These are phyloP conservation scores for Erigeron canadensis DNA, from an alignment of 129 eudicot genomes.

Conservation along the genomic window DNA sequence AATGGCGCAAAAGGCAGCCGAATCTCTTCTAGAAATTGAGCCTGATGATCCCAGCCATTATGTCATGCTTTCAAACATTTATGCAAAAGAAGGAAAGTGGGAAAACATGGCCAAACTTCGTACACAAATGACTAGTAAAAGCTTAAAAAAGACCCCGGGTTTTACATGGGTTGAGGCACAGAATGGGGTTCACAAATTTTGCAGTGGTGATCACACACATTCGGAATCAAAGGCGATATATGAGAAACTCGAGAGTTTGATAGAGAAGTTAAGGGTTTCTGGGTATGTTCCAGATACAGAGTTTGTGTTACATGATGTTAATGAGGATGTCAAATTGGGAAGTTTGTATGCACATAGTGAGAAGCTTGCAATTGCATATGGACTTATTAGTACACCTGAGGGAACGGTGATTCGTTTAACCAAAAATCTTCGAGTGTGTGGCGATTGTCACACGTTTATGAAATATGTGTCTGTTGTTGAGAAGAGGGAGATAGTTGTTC, in stretches of 20 bases:
- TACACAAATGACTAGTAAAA: constrained; percentile 44
- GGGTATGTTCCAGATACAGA: constrained; percentile 79
- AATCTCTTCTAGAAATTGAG: constrained; percentile 51
- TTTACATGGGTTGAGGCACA: constrained; percentile 73
- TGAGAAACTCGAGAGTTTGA: constrained; percentile 44
- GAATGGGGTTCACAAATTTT: constrained; percentile 39
- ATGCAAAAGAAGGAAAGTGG: constrained; percentile 71
- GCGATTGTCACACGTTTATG: constrained; percentile 67
- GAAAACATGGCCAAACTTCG: constrained; percentile 63
- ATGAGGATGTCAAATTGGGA: constrained; percentile 52
- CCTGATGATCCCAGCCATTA: constrained; percentile 61
- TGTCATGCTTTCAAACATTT: constrained; percentile 64
- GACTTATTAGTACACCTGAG: constrained; percentile 50
- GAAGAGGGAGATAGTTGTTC: constrained; percentile 44
- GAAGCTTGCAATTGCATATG: constrained; percentile 66
- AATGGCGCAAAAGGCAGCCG: constrained; percentile 68
- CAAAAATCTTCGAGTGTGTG: constrained; percentile 71
- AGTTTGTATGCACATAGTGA: constrained; percentile 54
- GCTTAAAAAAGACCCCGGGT: constrained; percentile 66
- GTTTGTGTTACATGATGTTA: constrained; percentile 60
- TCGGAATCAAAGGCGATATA: constrained; percentile 46
- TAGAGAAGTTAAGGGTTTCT: constrained; percentile 41
- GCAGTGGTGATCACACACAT: constrained; percentile 58
- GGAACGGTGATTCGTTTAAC: constrained; percentile 50
- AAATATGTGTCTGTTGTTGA: constrained; percentile 52